These are phyloP conservation scores for Globisporangium lucens DNA, from an alignment of 352 stramenopile genomes.

Conservation along the genomic window DNA sequence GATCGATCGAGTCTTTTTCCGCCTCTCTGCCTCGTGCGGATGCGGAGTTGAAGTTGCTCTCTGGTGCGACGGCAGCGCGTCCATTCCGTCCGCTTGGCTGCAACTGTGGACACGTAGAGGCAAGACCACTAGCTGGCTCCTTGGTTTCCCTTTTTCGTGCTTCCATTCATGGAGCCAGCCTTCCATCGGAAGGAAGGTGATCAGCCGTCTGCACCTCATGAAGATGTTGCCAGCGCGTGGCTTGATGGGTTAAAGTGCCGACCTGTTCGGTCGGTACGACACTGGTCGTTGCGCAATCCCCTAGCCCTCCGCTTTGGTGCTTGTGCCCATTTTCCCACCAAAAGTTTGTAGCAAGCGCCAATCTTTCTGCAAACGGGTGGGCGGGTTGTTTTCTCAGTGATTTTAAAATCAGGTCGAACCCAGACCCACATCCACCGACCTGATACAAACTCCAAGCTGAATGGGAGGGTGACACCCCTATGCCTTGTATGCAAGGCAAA, in stretches of 20 bases:
- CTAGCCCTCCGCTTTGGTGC: conserved; percentile 11
- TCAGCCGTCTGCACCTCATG: not conserved
- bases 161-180: not conserved
- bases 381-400: not conserved
- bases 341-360: not conserved
- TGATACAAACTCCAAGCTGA: not conserved
- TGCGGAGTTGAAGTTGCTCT: conserved; percentile 7
- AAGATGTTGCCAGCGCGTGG: too few species aligned
- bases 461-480: not conserved
- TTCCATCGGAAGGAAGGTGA: not conserved
- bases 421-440: not conserved
- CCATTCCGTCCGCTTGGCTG: not conserved
- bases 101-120: not conserved
- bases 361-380: conserved; percentile 8
- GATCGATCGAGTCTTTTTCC: not conserved
- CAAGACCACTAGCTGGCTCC: not conserved
- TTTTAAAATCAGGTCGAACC: not conserved
- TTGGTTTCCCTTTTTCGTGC: conserved; percentile 2
- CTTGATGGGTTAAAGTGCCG: conserved; percentile 6
- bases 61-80: not conserved
- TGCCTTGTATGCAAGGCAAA: not conserved
- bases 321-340: conserved; percentile 11
- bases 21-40: not conserved
- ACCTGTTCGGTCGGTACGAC: not conserved
- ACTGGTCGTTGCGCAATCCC: conserved; percentile 14